phyloP scores from a whole-genome alignment of 768 basidiomycete genomes.

The Leccinum longicurvipes region DNA sequence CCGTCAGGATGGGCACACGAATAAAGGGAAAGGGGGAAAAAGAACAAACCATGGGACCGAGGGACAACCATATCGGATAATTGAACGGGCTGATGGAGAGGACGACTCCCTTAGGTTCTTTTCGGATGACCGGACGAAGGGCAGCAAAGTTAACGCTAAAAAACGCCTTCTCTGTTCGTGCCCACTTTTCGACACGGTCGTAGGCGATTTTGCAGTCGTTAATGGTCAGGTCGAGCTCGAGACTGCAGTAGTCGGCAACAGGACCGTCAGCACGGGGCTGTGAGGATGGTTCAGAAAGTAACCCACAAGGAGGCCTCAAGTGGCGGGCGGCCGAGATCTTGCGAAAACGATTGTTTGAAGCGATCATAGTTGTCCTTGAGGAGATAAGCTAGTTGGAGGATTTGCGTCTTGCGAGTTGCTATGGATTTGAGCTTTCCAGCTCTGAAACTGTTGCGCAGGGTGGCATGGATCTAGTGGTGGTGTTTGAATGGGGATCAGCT shows the following conservation, averaged over 20 bases:
- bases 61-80: constrained; percentile 60
- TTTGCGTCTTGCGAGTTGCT: constrained; percentile 68
- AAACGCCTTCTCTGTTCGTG: constrained; percentile 54
- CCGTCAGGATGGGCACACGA: background rate
- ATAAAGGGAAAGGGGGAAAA: background rate
- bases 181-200: constrained; percentile 70
- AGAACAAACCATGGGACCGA: constrained; percentile 53
- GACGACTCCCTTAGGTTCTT: constrained; percentile 75
- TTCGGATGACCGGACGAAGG: constrained; percentile 61
- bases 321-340: constrained; percentile 62
- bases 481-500: background rate
- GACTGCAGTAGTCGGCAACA: constrained; percentile 37
- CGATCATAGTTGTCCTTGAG: constrained; percentile 66
- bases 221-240: constrained; percentile 58
- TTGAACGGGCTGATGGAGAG: constrained; percentile 74
- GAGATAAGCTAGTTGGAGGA: constrained; percentile 71
- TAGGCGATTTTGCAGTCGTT: constrained; percentile 55
- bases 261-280: background rate
- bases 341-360: constrained; percentile 54
- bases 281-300: background rate
- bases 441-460: constrained; percentile 55
- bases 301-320: constrained; percentile 56
- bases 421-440: constrained; percentile 68
- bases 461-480: constrained; percentile 47
- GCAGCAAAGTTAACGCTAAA: constrained; percentile 55